Base-by-base conservation (phyloP, 345 rosid species). In the Raphanus raphanistrum region DNA sequence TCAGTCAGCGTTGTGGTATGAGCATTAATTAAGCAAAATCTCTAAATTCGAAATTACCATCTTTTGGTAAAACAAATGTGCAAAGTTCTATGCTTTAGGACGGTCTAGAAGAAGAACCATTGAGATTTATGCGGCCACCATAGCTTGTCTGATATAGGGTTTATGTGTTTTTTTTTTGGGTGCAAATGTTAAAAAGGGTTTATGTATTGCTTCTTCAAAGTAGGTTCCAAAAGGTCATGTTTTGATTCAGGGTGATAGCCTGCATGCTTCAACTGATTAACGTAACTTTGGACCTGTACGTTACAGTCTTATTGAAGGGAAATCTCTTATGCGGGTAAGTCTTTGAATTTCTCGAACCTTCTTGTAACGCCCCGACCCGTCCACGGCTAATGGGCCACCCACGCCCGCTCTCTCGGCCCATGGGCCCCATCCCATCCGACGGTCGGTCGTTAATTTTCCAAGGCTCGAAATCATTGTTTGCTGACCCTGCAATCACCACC, bases 161-260 rank as follows among this genome's bases (percentile, higher is more conserved):
- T 74, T 35, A 45, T 35, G 41, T 76, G 65, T n/a, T n/a, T n/a
- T n/a, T n/a, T n/a, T n/a, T n/a, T n/a, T n/a, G n/a, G n/a, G n/a
- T n/a, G n/a, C n/a, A n/a, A n/a, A n/a, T n/a, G n/a, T n/a, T n/a
- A n/a, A n/a, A n/a, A n/a, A 8, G 41, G 54, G 43, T 38, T 74
- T 35, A 45, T 35, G 41, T 76, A 58, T n/a, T 28, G 31, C 31
- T 28, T 2, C 4, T 4, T 28, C 31, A 4, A 28, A 28, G 3
- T 28, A 28, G 31, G 31, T 28, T 28, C 31, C 31, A 28, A 28
- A 4, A 28, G 98, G 96, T 29, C 96, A 93, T 79, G 86, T 91
- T 68, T 93, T 97, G 97, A 86, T 93, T 74, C 96, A 93, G 73
- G 97, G 97, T 33, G 98, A 93, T 82, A 93, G 91, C 73, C 29